Conservation (phyloP, 257 asterid genomes). For the Asclepias syriaca region DNA sequence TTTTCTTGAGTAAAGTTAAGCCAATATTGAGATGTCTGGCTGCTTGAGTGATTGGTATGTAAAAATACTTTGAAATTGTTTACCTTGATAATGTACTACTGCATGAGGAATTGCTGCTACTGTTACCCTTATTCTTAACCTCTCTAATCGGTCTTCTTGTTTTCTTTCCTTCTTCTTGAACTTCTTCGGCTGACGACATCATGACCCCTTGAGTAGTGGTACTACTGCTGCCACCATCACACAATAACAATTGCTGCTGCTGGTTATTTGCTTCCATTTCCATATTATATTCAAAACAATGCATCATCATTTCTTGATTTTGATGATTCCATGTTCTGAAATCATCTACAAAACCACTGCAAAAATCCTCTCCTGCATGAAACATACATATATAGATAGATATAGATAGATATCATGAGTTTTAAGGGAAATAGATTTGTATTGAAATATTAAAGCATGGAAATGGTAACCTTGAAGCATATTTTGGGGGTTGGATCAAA, state of each 20-base stretch:
- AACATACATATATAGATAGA: too few relatives aligned
- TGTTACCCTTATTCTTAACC: neutral
- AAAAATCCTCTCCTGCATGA: conserved; percentile 7
- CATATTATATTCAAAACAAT: conserved; percentile 6
- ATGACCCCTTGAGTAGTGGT: neutral
- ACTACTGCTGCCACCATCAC: conserved; percentile 9
- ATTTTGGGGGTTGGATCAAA: conserved; percentile 16
- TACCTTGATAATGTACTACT: conserved; percentile 35
- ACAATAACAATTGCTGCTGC: conserved; percentile 13
- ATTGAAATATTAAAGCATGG: too few relatives aligned
- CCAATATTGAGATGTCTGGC: conserved; percentile 79
- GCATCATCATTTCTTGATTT: neutral
- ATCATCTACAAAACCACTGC: conserved; percentile 11
- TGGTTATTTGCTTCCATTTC: neutral
- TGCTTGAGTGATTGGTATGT: conserved; percentile 78
- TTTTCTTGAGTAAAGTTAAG: conserved; percentile 70
- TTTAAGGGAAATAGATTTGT: too few relatives aligned
- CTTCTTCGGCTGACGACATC: conserved; percentile 5
- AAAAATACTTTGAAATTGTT: conserved; percentile 50
- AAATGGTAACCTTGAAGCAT: conserved; percentile 27
- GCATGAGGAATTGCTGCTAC: neutral
- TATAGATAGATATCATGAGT: too few relatives aligned
- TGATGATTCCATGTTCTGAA: conserved; percentile 18
- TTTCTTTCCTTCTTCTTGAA: conserved; percentile 6
- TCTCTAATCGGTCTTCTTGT: conserved; percentile 8